These are phyloP conservation scores for Trametes sanguinea DNA, from an alignment of 768 basidiomycete species.

Conservation along the genomic window DNA sequence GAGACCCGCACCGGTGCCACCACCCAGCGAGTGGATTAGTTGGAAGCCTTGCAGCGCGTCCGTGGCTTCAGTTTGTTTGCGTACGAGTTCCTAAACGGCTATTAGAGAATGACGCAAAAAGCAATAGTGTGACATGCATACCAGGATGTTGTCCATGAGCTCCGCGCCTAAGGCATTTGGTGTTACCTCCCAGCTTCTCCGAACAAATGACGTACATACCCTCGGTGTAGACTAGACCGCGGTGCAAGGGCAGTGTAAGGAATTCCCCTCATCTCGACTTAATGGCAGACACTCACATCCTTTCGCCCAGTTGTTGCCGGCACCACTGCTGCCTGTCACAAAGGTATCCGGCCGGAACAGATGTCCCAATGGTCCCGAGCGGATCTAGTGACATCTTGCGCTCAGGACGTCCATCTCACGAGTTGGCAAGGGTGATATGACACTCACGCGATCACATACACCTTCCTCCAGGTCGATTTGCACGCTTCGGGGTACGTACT, in stretches of 20 bases:
- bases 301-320: slow-evolving; percentile 97
- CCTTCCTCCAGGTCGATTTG: slow-evolving; percentile 90
- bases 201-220: slow-evolving; percentile 44
- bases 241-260: background rate
- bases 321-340: slow-evolving; percentile 59
- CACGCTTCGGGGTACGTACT: slow-evolving; percentile 88
- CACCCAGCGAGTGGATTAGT: slow-evolving; percentile 85
- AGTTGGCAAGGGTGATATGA: background rate
- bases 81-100: slow-evolving; percentile 59
- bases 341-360: slow-evolving; percentile 91
- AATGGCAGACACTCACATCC: slow-evolving; percentile 60
- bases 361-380: slow-evolving; percentile 65
- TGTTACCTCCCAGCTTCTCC: background rate
- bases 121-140: slow-evolving; percentile 26
- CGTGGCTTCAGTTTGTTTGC: slow-evolving; percentile 78
- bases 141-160: slow-evolving; percentile 81
- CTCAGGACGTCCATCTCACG: background rate
- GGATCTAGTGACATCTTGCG: slow-evolving; percentile 45
- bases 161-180: slow-evolving; percentile 67
- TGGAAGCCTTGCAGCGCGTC: slow-evolving; percentile 93
- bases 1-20: slow-evolving; percentile 87
- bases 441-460: slow-evolving; percentile 73
- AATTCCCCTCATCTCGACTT: too few species aligned
- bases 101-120: slow-evolving; percentile 3
- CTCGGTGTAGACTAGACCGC: slow-evolving; percentile 77